A percentile compares a stretch with the other conserved stretches of the same genome.
phyloP scores from a whole-genome alignment of 371 early-diverging fungal species.

The Mucor indicus region DNA sequence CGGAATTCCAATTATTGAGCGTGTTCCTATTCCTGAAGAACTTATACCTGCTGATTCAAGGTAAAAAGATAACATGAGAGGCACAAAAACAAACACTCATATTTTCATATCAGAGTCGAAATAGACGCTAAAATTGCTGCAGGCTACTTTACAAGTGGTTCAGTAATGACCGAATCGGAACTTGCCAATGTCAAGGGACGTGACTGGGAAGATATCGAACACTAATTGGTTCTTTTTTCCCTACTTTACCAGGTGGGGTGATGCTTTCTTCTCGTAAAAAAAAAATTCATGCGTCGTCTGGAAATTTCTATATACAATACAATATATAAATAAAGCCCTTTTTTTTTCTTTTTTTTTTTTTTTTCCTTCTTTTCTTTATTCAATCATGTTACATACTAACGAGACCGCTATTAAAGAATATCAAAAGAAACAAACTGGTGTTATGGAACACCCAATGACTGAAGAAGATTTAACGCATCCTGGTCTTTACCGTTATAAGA shows the following conservation, averaged over 20 bases:
- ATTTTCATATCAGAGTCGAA: slow-evolving; percentile 64
- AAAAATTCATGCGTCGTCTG: not conserved
- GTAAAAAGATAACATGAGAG: slow-evolving; percentile 18
- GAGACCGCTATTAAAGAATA: not conserved
- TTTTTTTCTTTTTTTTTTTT: not conserved
- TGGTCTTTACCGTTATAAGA: slow-evolving; percentile 19
- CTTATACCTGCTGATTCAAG: slow-evolving; percentile 89
- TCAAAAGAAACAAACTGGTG: not conserved
- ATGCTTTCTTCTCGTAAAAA: not conserved
- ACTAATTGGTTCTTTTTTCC: slow-evolving; percentile 30
- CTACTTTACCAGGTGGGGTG: not conserved
- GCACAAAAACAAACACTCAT: too few species aligned
- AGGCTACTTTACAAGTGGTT: slow-evolving; percentile 86
- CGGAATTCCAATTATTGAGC: slow-evolving; percentile 89
- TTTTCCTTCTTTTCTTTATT: not conserved
- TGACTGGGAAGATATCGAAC: slow-evolving; percentile 78
- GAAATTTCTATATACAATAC: not conserved
- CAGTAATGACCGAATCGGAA: slow-evolving; percentile 54
- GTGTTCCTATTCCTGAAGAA: slow-evolving; percentile 88
- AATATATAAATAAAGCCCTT: not conserved
- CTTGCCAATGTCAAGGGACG: slow-evolving; percentile 75
- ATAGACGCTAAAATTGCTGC: slow-evolving; percentile 96
- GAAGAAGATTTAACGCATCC: slow-evolving; percentile 28
- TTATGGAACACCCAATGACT: slow-evolving; percentile 17
- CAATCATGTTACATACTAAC: not conserved